These are phyloP conservation scores for Colletotrichum tabaci DNA, from an alignment of 2,329 filamentous ascomycete species.

Conservation along the genomic window DNA sequence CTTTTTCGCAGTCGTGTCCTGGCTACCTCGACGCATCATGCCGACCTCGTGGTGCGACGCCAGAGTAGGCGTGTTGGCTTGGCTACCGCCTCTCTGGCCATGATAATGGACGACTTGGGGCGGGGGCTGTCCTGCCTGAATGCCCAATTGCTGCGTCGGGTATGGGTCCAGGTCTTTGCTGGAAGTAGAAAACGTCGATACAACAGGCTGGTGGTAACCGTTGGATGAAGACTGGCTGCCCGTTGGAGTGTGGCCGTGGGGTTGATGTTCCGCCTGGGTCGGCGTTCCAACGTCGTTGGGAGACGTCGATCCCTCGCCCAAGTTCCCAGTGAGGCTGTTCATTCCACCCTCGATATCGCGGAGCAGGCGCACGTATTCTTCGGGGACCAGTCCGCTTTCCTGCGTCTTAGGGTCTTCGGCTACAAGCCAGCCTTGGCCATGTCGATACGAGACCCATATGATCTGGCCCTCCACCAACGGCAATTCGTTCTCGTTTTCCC, in stretches of 20 bases:
- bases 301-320: slow-evolving; percentile 65
- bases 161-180: slow-evolving; percentile 79
- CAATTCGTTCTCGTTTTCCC: slow-evolving; percentile 97
- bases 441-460: slow-evolving; percentile 95
- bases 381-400: slow-evolving; percentile 94
- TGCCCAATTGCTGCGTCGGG: slow-evolving; percentile 75
- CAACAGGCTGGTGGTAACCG: slow-evolving; percentile 78
- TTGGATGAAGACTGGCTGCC: slow-evolving; percentile 59
- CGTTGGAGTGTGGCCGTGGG: slow-evolving; percentile 39
- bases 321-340: slow-evolving; percentile 77
- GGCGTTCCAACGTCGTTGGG: slow-evolving; percentile 73
- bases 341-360: slow-evolving; percentile 94
- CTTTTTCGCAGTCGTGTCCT: slow-evolving; percentile 59
- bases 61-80: slow-evolving; percentile 75
- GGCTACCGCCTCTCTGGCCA: slow-evolving; percentile 76
- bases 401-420: slow-evolving; percentile 95
- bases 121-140: slow-evolving; percentile 73
- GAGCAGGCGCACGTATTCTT: slow-evolving; percentile 94
- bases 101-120: slow-evolving; percentile 79
- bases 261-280: slow-evolving; percentile 71
- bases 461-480: slow-evolving; percentile 94
- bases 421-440: slow-evolving; percentile 97
- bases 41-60: slow-evolving; percentile 66
- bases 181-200: slow-evolving; percentile 79
- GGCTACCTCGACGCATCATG: slow-evolving; percentile 63